Evolutionary conservation across 2,329 filamentous ascomycete species (phyloP), one percentile per base, ranked within the genome.

Genomic region (Passalora sequoiae): DNA sequence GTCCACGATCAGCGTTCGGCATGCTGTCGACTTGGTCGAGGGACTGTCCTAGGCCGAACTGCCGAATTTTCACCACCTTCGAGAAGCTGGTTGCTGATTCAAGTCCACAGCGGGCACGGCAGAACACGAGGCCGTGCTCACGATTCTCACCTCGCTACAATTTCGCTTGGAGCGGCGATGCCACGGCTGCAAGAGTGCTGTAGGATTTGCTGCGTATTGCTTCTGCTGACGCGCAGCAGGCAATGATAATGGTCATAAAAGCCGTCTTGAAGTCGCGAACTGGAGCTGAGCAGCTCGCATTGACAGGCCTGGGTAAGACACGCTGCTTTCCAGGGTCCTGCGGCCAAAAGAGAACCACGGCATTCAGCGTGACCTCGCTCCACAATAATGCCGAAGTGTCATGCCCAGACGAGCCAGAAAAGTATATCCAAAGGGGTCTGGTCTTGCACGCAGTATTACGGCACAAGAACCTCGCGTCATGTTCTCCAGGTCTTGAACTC

Each of bases 51-150:
- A 31, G 46, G 38, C 43, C 50, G 45, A 50, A 25, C 31, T 33
- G 42, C 50, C 47, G 47, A 50, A 38, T 38, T 33, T 43, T 36
- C 46, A 43, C 39, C 49, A 45, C 40, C 40, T 46, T 49, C 41
- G 15, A 35, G 40, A 48, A 43, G 30, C 47, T 35, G 38, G 47
- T 44, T 50, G 24, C 43, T 47, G 47, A 49, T 29, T 50, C 44
- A 40, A n/a, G n/a, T n/a, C n/a, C n/a, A n/a, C n/a, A 31, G 21
- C 19, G 20, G 21, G 39, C 24, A 37, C 29, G n/a, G n/a, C n/a
- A n/a, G n/a, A n/a, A 40, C 33, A 41, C 38, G 24, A 15, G 24
- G 38, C 10, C 24, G 19, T 30, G 22, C 38, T 39, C 40, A 38
- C 9, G 33, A 33, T 31, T 43, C 32, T 39, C 27, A 37, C 42